Evolutionary conservation across 2,329 filamentous ascomycete genomes (phyloP).

Genomic region (Gaeumannomyces tritici): DNA sequence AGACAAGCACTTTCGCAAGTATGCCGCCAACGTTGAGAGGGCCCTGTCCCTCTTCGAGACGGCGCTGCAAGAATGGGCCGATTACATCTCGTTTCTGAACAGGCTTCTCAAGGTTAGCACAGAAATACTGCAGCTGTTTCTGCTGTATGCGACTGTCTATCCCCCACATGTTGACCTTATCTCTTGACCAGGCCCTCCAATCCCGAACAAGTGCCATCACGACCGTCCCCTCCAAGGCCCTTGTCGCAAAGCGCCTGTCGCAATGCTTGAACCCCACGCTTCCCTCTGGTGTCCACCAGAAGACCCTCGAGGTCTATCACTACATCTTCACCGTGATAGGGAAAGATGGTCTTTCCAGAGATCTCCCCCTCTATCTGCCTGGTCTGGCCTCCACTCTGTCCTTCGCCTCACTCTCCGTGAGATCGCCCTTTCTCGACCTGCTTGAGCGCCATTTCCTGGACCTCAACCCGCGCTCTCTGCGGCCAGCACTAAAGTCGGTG

Average conservation of each 20-base stretch:
- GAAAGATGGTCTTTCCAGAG: slow-evolving; percentile 66
- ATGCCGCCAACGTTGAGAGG: slow-evolving; percentile 80
- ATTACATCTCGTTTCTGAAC: slow-evolving; percentile 96
- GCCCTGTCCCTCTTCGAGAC: slow-evolving; percentile 86
- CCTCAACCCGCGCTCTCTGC: slow-evolving; percentile 59
- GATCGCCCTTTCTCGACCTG: slow-evolving; percentile 74
- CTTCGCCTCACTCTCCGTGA: slow-evolving; percentile 87
- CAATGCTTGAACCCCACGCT: slow-evolving; percentile 92
- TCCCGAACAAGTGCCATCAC: slow-evolving; percentile 64
- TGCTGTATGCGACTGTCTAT: not conserved
- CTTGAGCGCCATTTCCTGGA: slow-evolving; percentile 72
- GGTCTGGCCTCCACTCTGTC: slow-evolving; percentile 83
- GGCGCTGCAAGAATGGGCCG: slow-evolving; percentile 93
- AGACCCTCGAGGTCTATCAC: slow-evolving; percentile 86
- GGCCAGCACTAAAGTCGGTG: slow-evolving; percentile 83
- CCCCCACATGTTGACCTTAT: slow-evolving; percentile 14
- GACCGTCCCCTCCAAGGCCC: slow-evolving; percentile 69
- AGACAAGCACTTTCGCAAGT: slow-evolving; percentile 71
- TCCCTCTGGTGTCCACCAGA: slow-evolving; percentile 95
- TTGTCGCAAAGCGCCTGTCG: slow-evolving; percentile 81
- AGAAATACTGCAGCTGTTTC: not conserved
- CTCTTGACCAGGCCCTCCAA: slow-evolving; percentile 65
- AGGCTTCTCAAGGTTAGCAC: slow-evolving; percentile 68
- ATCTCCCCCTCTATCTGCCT: slow-evolving; percentile 81
- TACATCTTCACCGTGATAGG: slow-evolving; percentile 84